Conservation (phyloP, 2,329 filamentous ascomycete species). For the Aureobasidium sp. region DNA sequence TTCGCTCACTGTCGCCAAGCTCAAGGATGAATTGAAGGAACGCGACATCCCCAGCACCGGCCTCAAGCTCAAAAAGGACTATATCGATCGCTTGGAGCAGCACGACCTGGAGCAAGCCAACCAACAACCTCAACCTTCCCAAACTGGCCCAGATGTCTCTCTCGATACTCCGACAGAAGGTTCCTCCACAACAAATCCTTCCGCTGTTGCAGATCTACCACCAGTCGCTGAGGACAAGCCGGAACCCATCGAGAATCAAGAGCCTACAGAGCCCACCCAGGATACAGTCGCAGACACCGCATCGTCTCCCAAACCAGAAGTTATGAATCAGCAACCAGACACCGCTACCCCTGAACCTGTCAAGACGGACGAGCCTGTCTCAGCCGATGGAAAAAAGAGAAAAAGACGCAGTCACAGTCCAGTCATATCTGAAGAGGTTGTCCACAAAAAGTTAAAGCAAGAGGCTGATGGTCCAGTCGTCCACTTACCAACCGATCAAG, state of each 20-base stretch:
- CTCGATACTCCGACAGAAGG: background rate
- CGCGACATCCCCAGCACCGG: constrained; percentile 39
- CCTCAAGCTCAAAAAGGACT: constrained; percentile 42
- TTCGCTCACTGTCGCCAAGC: constrained; percentile 40
- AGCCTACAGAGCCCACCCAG: background rate
- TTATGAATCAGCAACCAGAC: background rate
- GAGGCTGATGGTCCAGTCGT: constrained; percentile 13
- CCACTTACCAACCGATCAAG: background rate
- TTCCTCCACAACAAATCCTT: background rate
- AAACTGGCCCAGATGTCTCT: background rate
- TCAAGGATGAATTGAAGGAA: constrained; percentile 41
- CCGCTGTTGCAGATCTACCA: background rate
- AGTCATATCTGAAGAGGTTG: constrained; percentile 28
- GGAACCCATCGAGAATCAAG: background rate
- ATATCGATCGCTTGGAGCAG: constrained; percentile 39
- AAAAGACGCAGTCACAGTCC: constrained; percentile 36
- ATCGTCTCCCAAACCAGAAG: background rate
- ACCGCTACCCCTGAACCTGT: background rate
- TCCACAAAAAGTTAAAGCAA: constrained; percentile 38
- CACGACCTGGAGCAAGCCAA: constrained; percentile 13
- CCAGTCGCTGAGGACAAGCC: background rate
- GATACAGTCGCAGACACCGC: background rate
- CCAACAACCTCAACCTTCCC: background rate
- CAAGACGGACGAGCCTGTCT: constrained; percentile 19
- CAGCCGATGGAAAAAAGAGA: constrained; percentile 31